Conservation (phyloP, 2,329 filamentous ascomycete genomes). For the Cladorrhinum sp. region DNA sequence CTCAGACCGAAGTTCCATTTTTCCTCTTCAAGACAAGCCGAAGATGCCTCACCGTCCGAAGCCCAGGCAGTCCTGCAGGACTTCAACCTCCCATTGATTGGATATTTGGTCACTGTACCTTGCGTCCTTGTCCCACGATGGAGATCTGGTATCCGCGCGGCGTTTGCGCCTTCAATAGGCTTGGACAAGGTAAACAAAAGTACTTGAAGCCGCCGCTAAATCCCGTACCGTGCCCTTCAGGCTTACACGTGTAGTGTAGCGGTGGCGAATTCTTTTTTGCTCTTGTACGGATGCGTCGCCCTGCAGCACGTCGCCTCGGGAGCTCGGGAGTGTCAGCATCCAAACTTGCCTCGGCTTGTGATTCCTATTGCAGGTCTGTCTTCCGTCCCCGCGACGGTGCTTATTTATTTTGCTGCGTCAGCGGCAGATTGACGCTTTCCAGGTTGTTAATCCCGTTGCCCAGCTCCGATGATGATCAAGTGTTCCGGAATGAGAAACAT, state of each 20-base stretch:
- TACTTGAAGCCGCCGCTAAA: neutral
- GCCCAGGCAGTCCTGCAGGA: neutral
- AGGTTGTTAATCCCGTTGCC: neutral
- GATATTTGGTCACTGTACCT: neutral
- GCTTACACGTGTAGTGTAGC: too few relatives aligned
- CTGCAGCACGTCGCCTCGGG: too few relatives aligned
- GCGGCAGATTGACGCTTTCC: too few relatives aligned
- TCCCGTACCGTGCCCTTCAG: neutral
- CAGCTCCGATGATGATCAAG: neutral
- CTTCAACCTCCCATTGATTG: neutral
- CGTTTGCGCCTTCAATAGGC: neutral
- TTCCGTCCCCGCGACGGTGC: neutral
- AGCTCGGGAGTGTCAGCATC: neutral
- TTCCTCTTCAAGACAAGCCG: neutral
- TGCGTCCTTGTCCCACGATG: neutral
- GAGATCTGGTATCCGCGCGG: neutral
- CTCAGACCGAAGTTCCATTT: neutral
- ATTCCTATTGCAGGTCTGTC: neutral
- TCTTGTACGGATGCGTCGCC: too few relatives aligned
- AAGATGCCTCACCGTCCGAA: neutral
- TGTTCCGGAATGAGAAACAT: neutral
- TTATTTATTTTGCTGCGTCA: neutral
- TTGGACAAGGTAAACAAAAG: neutral
- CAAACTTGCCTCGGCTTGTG: neutral
- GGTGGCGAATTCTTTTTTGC: neutral